A percentile compares a stretch with the other conserved stretches of the same genome.
Evolutionary conservation across 257 asterid genomes (phyloP).

Genomic region (Cruciata laevipes): DNA sequence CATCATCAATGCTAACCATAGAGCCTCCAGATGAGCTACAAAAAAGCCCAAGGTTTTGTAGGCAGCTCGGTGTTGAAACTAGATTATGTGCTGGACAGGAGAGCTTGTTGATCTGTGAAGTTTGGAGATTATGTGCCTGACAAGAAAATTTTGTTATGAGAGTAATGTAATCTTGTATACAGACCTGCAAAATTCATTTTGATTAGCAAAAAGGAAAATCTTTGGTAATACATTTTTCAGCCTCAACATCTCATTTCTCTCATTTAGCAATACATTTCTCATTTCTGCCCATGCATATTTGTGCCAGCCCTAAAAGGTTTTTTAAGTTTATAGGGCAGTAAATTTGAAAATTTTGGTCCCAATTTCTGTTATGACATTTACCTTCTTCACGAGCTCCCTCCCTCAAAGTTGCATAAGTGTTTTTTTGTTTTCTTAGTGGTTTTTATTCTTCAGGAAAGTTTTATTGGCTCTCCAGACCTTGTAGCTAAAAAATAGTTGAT

Average conservation of each 20-base stretch:
- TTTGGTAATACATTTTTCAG: no score
- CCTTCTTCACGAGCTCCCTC: no score
- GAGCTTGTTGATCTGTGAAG: neutral
- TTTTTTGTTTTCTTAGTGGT: no score
- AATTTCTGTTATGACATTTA: neutral
- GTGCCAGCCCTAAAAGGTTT: neutral
- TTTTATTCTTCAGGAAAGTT: no score
- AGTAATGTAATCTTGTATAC: neutral
- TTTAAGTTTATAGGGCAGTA: neutral
- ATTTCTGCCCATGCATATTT: no score
- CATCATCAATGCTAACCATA: conserved; percentile 6
- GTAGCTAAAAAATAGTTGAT: no score
- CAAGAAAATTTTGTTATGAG: conserved; percentile 3
- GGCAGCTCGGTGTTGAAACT: neutral
- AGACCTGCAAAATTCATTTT: neutral
- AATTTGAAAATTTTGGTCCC: neutral
- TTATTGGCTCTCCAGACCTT: no score
- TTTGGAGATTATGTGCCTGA: neutral
- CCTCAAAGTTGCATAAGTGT: no score
- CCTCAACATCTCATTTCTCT: neutral
- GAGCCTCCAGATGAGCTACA: conserved; percentile 17
- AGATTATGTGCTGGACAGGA: neutral
- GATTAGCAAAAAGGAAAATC: neutral
- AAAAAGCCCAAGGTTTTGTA: neutral
- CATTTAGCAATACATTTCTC: no score